Percentiles rank a stretch among this genome's conserved stretches.
Conservation (phyloP, 345 rosid genomes). For the Aegle marmelos region DNA sequence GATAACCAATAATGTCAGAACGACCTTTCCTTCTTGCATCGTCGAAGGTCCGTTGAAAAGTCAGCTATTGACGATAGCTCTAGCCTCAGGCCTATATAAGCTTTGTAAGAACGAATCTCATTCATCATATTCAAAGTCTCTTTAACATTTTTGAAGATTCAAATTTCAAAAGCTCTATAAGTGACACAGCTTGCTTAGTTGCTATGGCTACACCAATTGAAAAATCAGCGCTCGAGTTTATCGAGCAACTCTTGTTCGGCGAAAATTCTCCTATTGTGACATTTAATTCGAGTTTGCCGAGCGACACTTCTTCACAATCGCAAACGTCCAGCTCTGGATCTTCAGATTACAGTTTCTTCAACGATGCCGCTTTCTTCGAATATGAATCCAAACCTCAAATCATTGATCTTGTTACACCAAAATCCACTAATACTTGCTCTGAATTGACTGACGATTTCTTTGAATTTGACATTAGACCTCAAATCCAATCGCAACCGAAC, state of each 20-base stretch:
- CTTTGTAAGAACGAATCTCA: neutral
- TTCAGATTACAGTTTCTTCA: slow-evolving; percentile 13
- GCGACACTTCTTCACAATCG: slow-evolving; percentile 22
- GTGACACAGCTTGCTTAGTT: slow-evolving; percentile 15
- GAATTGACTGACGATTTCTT: slow-evolving; percentile 2
- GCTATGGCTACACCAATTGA: slow-evolving; percentile 39
- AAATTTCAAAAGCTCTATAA: neutral
- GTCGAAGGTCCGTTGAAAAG: slow-evolving; percentile 26
- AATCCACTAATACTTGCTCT: slow-evolving; percentile 6
- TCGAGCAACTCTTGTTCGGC: slow-evolving; percentile 53
- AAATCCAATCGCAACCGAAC: neutral
- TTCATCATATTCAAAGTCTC: neutral
- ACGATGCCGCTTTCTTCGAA: slow-evolving; percentile 23
- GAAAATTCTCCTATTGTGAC: slow-evolving; percentile 39
- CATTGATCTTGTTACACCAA: slow-evolving; percentile 31
- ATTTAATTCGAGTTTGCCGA: slow-evolving; percentile 6
- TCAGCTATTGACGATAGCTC: neutral
- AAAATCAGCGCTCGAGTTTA: slow-evolving; percentile 42
- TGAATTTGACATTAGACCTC: slow-evolving; percentile 2
- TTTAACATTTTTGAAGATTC: neutral
- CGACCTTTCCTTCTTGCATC: slow-evolving; percentile 16
- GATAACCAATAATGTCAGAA: neutral
- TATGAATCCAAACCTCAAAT: slow-evolving; percentile 45
- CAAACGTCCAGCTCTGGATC: slow-evolving; percentile 29
- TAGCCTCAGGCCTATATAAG: neutral